Evolutionary conservation across 805 yeast genomes (phyloP), one percentile per base, ranked within the genome.

Genomic region (Candida germanica): DNA sequence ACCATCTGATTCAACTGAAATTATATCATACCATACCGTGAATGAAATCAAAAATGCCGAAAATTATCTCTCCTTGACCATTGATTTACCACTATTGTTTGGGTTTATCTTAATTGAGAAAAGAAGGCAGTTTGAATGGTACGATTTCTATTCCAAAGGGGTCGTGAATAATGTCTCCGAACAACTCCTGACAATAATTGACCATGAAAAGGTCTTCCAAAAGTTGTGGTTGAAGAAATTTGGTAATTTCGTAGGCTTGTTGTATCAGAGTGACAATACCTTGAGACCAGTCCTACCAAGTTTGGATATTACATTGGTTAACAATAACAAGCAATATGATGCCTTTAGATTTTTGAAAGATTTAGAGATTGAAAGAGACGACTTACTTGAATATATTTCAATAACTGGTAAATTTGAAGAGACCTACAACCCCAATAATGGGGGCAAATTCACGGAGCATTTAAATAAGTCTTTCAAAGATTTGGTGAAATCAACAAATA

Each of bases 21-120:
- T 31, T 3, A 29, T 49, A 15, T 42, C 51, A 2, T 51, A 36
- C 35, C 45, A 56, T 19, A 50, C 50, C 3, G 51, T 62, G 15
- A 49, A 45, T 33, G 34, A 42, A 15, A 56, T 65, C 19, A 64
- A 61, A 31, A 40, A 38, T 7, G 46, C 58, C 15, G 72, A 67
- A 45, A 65, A 67, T 40, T 51, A 59, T 36, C 51, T 66, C 4
- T 61, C 71, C 3, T 46, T 66, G 26, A 76, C 82, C 1, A 66
- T 76, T 10, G 93, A 85, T 52, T 51, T 85, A 18, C 95, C 95
- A 0, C 52, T 83, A 9, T 57, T 83, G 1, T 82, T 83, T 53
- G 93, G 93, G 1, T 62, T 82, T n/a, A 72, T 77, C 55, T 43
- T 82, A 3, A 69, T 83, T 31, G 89, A 84, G 44, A 67, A 63